phyloP scores from a whole-genome alignment of 208 protist species.

The Leptomonas pyrrhocoris region DNA sequence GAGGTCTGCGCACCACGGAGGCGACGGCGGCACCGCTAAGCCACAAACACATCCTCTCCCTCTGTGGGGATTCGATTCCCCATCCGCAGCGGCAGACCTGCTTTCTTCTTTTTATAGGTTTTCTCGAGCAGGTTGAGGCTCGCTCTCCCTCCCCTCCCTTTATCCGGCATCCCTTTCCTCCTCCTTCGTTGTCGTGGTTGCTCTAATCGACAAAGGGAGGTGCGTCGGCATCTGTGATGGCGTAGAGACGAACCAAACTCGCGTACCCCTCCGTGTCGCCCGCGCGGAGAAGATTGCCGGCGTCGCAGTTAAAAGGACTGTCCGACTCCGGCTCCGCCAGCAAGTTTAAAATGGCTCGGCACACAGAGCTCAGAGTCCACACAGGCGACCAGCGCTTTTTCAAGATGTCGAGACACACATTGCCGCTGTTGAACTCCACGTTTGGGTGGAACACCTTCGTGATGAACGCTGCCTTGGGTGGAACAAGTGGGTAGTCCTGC shows the following conservation, averaged over 20 bases:
- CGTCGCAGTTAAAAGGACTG: constrained; percentile 93
- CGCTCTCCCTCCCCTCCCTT: not conserved
- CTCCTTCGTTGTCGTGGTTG: not conserved
- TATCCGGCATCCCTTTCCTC: not conserved
- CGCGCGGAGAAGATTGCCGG: constrained; percentile 85
- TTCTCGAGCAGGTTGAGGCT: too few species aligned
- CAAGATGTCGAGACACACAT: constrained; percentile 93
- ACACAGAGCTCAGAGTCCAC: constrained; percentile 90
- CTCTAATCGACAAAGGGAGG: constrained; percentile 41
- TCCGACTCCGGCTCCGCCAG: constrained; percentile 77
- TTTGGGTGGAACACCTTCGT: constrained; percentile 94
- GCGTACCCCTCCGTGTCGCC: constrained; percentile 71
- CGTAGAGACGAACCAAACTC: constrained; percentile 74
- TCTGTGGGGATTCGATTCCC: too few species aligned
- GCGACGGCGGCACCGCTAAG: too few species aligned
- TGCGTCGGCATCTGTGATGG: constrained; percentile 71
- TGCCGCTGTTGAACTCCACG: constrained; percentile 83
- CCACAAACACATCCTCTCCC: too few species aligned
- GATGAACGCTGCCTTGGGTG: constrained; percentile 75
- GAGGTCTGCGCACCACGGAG: too few species aligned
- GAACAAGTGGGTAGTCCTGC: constrained; percentile 86
- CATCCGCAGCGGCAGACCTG: too few species aligned
- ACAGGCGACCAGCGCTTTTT: constrained; percentile 90
- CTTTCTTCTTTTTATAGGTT: too few species aligned
- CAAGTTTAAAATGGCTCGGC: constrained; percentile 78